Percentiles rank a stretch among this genome's conserved stretches.
These are phyloP conservation scores for Datura wrightii DNA, from an alignment of 257 asterid genomes.

Conservation along the genomic window DNA sequence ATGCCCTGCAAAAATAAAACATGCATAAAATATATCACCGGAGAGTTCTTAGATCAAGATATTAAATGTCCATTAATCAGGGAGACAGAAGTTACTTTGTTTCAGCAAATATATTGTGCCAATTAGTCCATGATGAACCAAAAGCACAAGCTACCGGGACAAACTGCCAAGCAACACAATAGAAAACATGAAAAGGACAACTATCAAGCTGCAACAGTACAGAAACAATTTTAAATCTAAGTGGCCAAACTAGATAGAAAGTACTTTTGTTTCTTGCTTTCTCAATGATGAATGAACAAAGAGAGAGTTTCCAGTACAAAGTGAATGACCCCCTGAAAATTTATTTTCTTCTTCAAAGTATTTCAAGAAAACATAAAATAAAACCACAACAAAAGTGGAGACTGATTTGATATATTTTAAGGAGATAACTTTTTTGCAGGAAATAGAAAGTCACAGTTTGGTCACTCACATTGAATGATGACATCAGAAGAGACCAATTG, in stretches of 20 bases:
- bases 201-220: background rate
- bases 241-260: background rate
- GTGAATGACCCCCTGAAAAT: background rate
- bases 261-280: background rate
- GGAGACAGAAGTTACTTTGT: conserved; percentile 53
- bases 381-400: background rate
- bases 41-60: background rate
- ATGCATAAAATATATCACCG: background rate
- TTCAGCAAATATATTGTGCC: conserved; percentile 77
- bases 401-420: background rate
- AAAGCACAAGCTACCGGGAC: conserved; percentile 84
- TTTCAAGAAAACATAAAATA: conserved; percentile 12
- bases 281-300: background rate
- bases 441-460: conserved; percentile 22
- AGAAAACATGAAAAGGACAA: background rate
- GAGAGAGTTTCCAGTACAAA: background rate
- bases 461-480: conserved; percentile 70
- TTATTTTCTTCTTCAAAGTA: background rate
- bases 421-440: background rate
- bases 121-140: conserved; percentile 80
- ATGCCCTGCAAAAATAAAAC: conserved; percentile 51
- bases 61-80: background rate
- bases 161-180: conserved; percentile 53
- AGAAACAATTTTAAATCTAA: background rate
- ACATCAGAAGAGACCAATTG: conserved; percentile 93